Percentiles rank a stretch among this genome's conserved stretches.
Evolutionary conservation across 1,139 yeast genomes (phyloP).

Genomic region (Candida neerlandica): DNA sequence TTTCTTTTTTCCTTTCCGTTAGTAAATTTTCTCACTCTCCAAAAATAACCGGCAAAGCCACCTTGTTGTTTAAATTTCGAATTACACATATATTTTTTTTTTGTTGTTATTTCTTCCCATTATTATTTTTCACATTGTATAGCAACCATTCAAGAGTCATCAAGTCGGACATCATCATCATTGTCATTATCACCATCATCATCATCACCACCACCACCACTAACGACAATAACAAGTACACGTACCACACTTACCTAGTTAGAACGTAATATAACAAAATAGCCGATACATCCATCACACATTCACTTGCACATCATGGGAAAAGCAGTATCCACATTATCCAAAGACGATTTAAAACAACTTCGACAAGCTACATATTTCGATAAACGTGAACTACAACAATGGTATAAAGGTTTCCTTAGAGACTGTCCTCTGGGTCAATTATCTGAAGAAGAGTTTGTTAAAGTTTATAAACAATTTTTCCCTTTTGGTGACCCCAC

Average conservation of each 20-base stretch:
- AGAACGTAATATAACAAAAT: not conserved
- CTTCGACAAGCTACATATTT: constrained; percentile 88
- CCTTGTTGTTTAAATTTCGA: not conserved
- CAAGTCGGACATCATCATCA: no score
- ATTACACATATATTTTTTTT: no score
- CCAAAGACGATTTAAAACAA: constrained; percentile 85
- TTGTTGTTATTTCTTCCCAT: not conserved
- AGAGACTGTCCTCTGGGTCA: constrained; percentile 95
- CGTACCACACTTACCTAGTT: not conserved
- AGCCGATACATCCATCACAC: not conserved
- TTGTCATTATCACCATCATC: not conserved
- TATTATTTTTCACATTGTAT: not conserved
- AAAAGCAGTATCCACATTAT: constrained; percentile 87
- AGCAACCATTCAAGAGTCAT: no score
- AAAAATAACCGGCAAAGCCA: not conserved
- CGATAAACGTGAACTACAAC: constrained; percentile 92
- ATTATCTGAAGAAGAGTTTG: constrained; percentile 82
- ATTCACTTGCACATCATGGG: constrained; percentile 65
- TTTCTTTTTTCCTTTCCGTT: no score
- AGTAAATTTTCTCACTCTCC: not conserved
- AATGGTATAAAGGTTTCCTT: constrained; percentile 95
- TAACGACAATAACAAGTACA: no score
- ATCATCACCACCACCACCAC: not conserved
- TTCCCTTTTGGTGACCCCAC: constrained; percentile 98
- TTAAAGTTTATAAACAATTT: constrained; percentile 90